These are phyloP conservation scores for Dothideomycetes sp. DNA, from an alignment of 2,329 filamentous ascomycete genomes.

Conservation along the genomic window DNA sequence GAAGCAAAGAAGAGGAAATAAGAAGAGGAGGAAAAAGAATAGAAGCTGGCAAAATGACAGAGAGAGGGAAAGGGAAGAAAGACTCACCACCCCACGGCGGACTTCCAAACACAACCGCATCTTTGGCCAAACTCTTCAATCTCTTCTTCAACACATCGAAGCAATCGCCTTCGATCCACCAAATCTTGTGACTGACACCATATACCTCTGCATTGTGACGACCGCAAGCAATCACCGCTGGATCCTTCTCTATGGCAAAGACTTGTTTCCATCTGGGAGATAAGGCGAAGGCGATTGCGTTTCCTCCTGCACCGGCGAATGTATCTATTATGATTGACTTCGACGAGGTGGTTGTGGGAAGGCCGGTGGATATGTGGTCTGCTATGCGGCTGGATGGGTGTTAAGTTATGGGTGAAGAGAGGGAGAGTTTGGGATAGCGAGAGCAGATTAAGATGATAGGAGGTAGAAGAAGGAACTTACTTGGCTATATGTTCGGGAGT, in stretches of 20 bases:
- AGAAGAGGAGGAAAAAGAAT: too few relatives aligned
- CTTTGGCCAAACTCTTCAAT: slow-evolving; percentile 38
- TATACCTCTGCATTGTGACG: slow-evolving; percentile 87
- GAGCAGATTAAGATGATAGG: not conserved
- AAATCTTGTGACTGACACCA: slow-evolving; percentile 67
- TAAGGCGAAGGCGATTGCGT: slow-evolving; percentile 86
- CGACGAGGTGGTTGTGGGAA: slow-evolving; percentile 39
- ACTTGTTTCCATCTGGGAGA: slow-evolving; percentile 71
- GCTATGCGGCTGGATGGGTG: slow-evolving; percentile 77
- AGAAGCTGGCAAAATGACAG: too few relatives aligned
- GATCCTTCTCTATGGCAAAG: slow-evolving; percentile 81
- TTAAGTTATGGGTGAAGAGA: slow-evolving; percentile 29
- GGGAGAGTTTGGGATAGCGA: not conserved
- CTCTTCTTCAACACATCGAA: slow-evolving; percentile 59
- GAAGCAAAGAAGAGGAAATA: not conserved
- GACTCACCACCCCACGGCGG: slow-evolving; percentile 63
- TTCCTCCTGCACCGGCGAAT: slow-evolving; percentile 87
- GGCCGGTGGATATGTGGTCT: slow-evolving; percentile 53
- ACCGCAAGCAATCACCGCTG: slow-evolving; percentile 72
- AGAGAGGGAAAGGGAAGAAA: too few relatives aligned
- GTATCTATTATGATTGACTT: slow-evolving; percentile 71
- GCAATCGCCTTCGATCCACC: slow-evolving; percentile 80
- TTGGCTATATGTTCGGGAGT: slow-evolving; percentile 86
- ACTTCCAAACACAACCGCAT: slow-evolving; percentile 58
- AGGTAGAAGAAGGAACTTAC: slow-evolving; percentile 39